A percentile compares a stretch with the other conserved stretches of the same genome.
Evolutionary conservation across 768 basidiomycete species (phyloP).

Genomic region (Arthromyces matolae): DNA sequence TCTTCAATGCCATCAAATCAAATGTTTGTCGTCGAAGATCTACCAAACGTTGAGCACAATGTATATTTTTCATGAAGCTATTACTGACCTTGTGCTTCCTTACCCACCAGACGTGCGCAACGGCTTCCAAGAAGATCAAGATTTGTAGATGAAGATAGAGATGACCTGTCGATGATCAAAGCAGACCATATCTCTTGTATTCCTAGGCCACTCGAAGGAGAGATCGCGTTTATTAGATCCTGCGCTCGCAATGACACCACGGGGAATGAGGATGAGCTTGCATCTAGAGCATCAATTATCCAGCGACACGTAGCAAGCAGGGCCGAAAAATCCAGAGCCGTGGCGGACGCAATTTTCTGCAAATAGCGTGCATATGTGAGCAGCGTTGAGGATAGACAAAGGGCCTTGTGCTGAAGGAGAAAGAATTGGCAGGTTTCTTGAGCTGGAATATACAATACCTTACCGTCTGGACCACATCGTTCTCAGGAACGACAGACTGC

Average conservation of each 20-base stretch:
- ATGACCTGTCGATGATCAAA: constrained; percentile 30
- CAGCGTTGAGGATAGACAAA: constrained; percentile 32
- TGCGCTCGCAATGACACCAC: constrained; percentile 29
- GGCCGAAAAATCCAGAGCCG: constrained; percentile 61
- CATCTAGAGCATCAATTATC: constrained; percentile 42
- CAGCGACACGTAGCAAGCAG: constrained; percentile 55
- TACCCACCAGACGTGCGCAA: constrained; percentile 17
- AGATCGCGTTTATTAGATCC: constrained; percentile 45
- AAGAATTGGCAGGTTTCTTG: not conserved
- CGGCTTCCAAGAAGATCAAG: constrained; percentile 21
- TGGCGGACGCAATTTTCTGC: constrained; percentile 32
- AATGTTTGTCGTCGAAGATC: constrained; percentile 39
- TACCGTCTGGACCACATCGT: constrained; percentile 20
- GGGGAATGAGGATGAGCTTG: constrained; percentile 30
- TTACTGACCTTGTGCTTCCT: constrained; percentile 16
- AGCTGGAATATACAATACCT: constrained; percentile 8
- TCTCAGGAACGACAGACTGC: constrained; percentile 7
- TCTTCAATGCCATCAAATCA: constrained; percentile 36
- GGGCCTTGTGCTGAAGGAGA: constrained; percentile 22
- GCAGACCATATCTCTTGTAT: constrained; percentile 69
- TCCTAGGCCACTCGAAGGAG: constrained; percentile 67
- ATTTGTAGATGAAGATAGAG: constrained; percentile 9
- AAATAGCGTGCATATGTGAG: constrained; percentile 41
- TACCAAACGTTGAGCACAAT: constrained; percentile 15
- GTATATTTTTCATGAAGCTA: not conserved